Evolutionary conservation across 2,329 filamentous ascomycete species (phyloP), one percentile per base, ranked within the genome.

Genomic region (Colletotrichum sp.): DNA sequence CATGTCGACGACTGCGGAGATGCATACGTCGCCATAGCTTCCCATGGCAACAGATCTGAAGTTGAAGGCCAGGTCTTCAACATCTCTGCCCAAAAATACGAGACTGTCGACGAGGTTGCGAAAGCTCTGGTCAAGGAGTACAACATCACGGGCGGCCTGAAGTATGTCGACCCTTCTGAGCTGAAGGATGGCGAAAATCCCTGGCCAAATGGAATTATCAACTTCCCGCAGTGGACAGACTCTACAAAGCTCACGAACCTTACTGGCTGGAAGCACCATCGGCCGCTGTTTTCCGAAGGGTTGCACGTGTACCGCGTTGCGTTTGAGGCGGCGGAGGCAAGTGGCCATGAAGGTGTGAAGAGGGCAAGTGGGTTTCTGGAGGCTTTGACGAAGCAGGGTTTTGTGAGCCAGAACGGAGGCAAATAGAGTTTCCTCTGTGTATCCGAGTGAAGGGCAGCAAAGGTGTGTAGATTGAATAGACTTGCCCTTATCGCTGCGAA

Each of bases 1-100:
- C 87, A 89, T 72, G 81, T 89, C 15, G 87, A 89, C 74, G 87
- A 89, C 74, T 88, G 86, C 61, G 87, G 79, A 3, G 84, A 86
- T 18, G 86, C 86, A 0, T 89, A 89, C 70, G 78, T 88, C 5
- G 81, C 85, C 2, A 79, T 89, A 4, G 87, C 86, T 0, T 78
- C 80, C 31, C 80, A 86, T n/a, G 16, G 74, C 2, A 74, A 80
- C 13, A 80, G 82, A 24, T 63, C 43, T 1, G 78, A 76, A 1
- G 80, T 88, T 1, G 78, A 76, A 5, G 85, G 84, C 0, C 80
- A 87, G 69, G 81, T 77, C 6, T 88, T 86, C 75, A 89, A 89
- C 75, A 84, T 89, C 54, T 88, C 87, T 3, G 81, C 80, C 0
- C 73, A 80, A 29, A 76, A 79, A 6, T 88, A 87, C 76, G 87